Conservation (phyloP, 768 basidiomycete genomes). For the Boletus vinaceobasis region DNA sequence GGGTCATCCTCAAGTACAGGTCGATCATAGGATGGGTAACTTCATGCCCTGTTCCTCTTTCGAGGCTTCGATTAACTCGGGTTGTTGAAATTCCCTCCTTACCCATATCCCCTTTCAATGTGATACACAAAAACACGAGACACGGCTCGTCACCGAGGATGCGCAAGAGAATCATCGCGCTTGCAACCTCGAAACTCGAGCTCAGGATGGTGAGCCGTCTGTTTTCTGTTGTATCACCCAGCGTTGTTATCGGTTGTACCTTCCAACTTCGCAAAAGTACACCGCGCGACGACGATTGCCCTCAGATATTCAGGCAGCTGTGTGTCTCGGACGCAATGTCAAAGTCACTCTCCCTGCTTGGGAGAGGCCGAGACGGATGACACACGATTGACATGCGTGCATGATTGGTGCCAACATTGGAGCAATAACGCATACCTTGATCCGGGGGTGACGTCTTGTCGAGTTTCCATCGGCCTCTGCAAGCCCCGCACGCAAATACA, state of each 20-base stretch:
- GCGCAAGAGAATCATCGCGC: background rate
- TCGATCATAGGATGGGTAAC: slow-evolving; percentile 1
- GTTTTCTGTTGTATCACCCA: background rate
- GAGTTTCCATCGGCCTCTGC: background rate
- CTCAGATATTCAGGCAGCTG: background rate
- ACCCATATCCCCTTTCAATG: background rate
- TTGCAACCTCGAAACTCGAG: background rate
- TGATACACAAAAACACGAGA: background rate
- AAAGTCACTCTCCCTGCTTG: background rate
- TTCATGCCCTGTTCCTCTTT: background rate
- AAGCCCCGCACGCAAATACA: too few relatives aligned
- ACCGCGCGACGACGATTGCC: background rate
- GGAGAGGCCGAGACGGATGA: background rate
- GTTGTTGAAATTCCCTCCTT: too few relatives aligned
- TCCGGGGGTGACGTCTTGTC: too few relatives aligned
- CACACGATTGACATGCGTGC: background rate
- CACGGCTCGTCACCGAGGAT: background rate
- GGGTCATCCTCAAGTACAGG: slow-evolving; percentile 11
- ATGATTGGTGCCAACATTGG: background rate
- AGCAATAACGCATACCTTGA: background rate
- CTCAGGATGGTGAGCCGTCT: background rate
- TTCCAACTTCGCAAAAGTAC: background rate
- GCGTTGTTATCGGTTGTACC: background rate
- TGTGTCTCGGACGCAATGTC: background rate
- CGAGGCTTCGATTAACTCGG: background rate